These are phyloP conservation scores for Hymenoscyphus infarciens DNA, from an alignment of 2,329 filamentous ascomycete species.

Conservation along the genomic window DNA sequence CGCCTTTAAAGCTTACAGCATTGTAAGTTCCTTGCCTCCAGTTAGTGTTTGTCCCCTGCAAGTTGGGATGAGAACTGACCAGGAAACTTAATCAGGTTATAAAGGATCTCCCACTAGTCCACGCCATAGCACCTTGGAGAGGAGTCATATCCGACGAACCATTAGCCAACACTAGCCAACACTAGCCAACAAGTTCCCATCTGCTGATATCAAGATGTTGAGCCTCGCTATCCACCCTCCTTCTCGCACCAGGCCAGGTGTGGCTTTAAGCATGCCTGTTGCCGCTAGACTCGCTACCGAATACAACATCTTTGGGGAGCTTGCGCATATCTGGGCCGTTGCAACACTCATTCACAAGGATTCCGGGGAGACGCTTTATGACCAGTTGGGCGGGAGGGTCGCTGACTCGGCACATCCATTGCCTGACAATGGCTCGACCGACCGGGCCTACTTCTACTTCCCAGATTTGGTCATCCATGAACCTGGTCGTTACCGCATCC, in stretches of 20 bases:
- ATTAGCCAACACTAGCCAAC: background rate
- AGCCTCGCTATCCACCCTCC: slow-evolving; percentile 32
- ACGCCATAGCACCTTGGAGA: background rate
- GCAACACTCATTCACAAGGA: slow-evolving; percentile 29
- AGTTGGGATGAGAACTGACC: background rate
- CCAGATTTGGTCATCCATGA: slow-evolving; percentile 30
- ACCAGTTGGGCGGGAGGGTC: slow-evolving; percentile 28
- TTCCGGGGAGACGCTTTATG: slow-evolving; percentile 28
- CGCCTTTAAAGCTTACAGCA: background rate
- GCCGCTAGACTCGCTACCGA: slow-evolving; percentile 29
- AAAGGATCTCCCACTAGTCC: background rate
- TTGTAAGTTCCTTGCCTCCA: background rate
- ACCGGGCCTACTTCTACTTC: slow-evolving; percentile 34
- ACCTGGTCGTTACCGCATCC: slow-evolving; percentile 31
- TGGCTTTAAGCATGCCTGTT: slow-evolving; percentile 30
- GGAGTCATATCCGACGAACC: background rate
- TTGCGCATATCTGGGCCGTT: slow-evolving; percentile 30
- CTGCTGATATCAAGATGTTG: slow-evolving; percentile 9
- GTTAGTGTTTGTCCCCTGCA: background rate
- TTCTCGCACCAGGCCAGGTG: slow-evolving; percentile 23
- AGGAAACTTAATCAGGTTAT: background rate
- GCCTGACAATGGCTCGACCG: slow-evolving; percentile 18
- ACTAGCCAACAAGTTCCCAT: background rate
- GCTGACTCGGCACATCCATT: slow-evolving; percentile 33
- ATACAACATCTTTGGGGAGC: slow-evolving; percentile 27